A percentile compares a stretch with the other conserved stretches of the same genome.
These are phyloP conservation scores for Evernia prunastri DNA, from an alignment of 495 filamentous ascomycete genomes.

Conservation along the genomic window DNA sequence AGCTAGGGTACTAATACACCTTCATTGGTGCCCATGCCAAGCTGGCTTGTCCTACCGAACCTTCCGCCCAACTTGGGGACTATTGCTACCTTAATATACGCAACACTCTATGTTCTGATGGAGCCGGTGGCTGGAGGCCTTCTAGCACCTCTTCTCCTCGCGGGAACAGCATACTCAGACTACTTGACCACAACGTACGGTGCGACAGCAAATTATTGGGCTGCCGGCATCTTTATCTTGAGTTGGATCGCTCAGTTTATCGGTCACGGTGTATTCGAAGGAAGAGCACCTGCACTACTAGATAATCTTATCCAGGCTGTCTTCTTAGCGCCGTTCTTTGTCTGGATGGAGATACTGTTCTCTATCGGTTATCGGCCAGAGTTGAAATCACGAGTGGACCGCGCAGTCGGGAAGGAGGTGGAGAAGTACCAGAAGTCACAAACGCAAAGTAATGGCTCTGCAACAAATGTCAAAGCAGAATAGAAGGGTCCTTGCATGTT, in stretches of 20 bases:
- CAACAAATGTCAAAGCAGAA: slow-evolving; percentile 34
- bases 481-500: background rate
- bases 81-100: slow-evolving; percentile 62
- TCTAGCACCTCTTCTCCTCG: slow-evolving; percentile 66
- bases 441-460: slow-evolving; percentile 24
- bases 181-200: slow-evolving; percentile 64
- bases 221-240: slow-evolving; percentile 58
- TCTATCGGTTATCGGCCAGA: slow-evolving; percentile 84
- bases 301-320: slow-evolving; percentile 89
- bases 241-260: slow-evolving; percentile 86
- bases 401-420: slow-evolving; percentile 64
- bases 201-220: slow-evolving; percentile 60
- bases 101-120: slow-evolving; percentile 78
- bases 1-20: slow-evolving; percentile 69
- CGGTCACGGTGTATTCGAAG: slow-evolving; percentile 86
- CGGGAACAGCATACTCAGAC: slow-evolving; percentile 64
- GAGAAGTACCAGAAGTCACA: slow-evolving; percentile 48
- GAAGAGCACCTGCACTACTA: slow-evolving; percentile 76
- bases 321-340: slow-evolving; percentile 94
- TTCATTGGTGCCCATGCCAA: slow-evolving; percentile 61
- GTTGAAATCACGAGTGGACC: slow-evolving; percentile 70
- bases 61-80: slow-evolving; percentile 79
- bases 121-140: slow-evolving; percentile 83
- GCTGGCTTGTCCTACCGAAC: slow-evolving; percentile 62
- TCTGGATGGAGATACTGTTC: slow-evolving; percentile 95